Conservation (phyloP, 164 flowering plant species). For the Platanus orientalis region DNA sequence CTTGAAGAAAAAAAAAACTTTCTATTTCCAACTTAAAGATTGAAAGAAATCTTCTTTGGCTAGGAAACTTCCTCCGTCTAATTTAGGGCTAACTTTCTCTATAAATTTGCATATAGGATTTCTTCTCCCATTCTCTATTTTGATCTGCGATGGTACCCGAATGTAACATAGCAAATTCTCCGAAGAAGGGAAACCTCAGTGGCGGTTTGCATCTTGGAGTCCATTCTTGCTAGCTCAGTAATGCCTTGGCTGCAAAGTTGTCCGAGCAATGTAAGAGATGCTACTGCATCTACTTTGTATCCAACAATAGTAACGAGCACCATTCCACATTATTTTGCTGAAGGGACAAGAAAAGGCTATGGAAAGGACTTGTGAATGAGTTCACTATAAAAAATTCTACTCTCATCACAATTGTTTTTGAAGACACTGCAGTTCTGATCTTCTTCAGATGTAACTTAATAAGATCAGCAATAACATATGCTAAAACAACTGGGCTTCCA, state of each 20-base stretch:
- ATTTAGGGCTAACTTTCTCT: too few relatives aligned
- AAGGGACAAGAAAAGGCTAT: constrained; percentile 89
- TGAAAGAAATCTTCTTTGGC: too few relatives aligned
- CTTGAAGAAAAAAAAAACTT: too few relatives aligned
- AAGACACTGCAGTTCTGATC: constrained; percentile 70
- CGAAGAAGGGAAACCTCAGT: constrained; percentile 88
- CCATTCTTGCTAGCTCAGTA: constrained; percentile 53
- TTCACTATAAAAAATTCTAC: constrained; percentile 97
- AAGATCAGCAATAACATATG: constrained; percentile 80
- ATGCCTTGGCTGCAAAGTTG: constrained; percentile 80
- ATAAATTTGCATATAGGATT: too few relatives aligned
- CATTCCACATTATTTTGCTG: constrained; percentile 99
- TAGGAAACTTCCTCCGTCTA: too few relatives aligned
- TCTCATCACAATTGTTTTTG: constrained; percentile 96
- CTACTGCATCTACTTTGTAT: constrained; percentile 96
- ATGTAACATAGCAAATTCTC: constrained; percentile 81
- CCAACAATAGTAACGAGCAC: constrained; percentile 98
- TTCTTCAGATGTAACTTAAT: constrained; percentile 68
- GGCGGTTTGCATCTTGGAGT: constrained; percentile 73
- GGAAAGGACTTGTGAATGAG: constrained; percentile 90
- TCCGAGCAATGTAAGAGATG: constrained; percentile 91
- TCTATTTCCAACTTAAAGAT: too few relatives aligned
- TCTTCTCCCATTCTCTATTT: too few relatives aligned
- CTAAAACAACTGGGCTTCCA: constrained; percentile 64
- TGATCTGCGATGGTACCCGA: constrained; percentile 79